Evolutionary conservation across 768 basidiomycete species (phyloP), one percentile per base, ranked within the genome.

Genomic region (Epithele typhae): DNA sequence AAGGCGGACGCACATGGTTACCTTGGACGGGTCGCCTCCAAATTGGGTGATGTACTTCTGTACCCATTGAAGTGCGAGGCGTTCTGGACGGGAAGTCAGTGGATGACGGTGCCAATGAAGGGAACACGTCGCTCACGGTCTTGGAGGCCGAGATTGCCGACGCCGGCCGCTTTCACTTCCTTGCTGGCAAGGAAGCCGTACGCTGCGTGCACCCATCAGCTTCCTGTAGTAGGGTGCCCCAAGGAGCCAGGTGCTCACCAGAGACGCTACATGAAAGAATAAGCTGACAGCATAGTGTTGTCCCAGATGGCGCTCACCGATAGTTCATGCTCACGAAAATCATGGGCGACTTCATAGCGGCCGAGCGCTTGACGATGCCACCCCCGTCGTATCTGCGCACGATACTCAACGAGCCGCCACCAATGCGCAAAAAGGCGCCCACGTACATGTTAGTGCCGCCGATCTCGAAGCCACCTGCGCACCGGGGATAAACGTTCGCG

Each of bases 311-410:
- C 15, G 43, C 61, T 47, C 14, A 67, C 68, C 68, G 64, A 43
- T 81, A 80, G 56, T 80, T 80, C 64, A 78, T 71, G 54, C 72
- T 75, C 10, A 80, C 77, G 48, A 72, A 79, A 24, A 81, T 59
- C 7, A 77, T 66, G 0, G 78, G 77, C 38, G 64, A 56, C 1
- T 64, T 65, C 7, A 78, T 53, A 0, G 60, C 59, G 10, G 75
- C 63, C 0, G 78, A 79, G 17, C 73, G 67, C 14, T 62, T 48
- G 5, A 80, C 76, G 32, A 78, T 68, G 7, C 52, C 49, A 0
- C 55, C 61, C 8, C 76, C 76, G 55, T 77, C 72, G 49, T 76
- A 71, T 48, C 70, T 73, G 38, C 21, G 11, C 2, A 19, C 22
- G 7, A 14, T 15, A 15, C 5, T 17, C 0, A n/a, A 18, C 24